A percentile compares a stretch with the other conserved stretches of the same genome.
These are phyloP conservation scores for Dothideomycetes sp. DNA, from an alignment of 2,329 filamentous ascomycete species.

Conservation along the genomic window DNA sequence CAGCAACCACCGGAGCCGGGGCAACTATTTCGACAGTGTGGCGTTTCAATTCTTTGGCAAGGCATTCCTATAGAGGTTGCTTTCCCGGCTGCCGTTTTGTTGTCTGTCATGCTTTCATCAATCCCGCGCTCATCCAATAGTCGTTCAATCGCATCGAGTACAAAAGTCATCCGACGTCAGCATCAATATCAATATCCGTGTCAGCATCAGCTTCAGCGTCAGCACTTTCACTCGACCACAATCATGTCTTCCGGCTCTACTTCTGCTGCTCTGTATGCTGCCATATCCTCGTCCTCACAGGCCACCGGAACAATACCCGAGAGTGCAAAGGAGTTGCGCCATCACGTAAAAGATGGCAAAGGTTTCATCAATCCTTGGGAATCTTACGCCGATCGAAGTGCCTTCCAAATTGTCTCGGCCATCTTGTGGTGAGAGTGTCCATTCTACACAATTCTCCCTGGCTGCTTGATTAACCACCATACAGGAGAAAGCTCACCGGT, in stretches of 20 bases:
- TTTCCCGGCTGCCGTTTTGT: no score
- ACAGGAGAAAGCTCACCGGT: slow-evolving; percentile 41
- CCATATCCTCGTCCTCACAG: slow-evolving; percentile 31
- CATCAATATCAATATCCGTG: no score
- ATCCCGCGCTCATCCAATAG: slow-evolving; percentile 3
- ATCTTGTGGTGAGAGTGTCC: slow-evolving; percentile 30
- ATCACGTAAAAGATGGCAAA: slow-evolving; percentile 45
- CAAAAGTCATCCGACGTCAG: background rate
- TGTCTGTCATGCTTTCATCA: slow-evolving; percentile 6
- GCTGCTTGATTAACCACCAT: background rate
- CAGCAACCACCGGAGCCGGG: no score
- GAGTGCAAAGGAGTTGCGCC: slow-evolving; percentile 36
- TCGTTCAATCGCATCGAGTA: background rate
- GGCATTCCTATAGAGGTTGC: no score
- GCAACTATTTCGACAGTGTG: no score
- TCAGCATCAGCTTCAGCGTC: no score
- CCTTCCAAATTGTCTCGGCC: slow-evolving; percentile 26
- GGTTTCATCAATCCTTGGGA: slow-evolving; percentile 52
- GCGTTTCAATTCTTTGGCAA: no score
- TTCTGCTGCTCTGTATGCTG: slow-evolving; percentile 32
- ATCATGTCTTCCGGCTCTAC: slow-evolving; percentile 23
- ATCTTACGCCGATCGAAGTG: slow-evolving; percentile 36
- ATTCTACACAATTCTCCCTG: background rate
- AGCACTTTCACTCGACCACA: slow-evolving; percentile 9
- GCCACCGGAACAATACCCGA: slow-evolving; percentile 33